Evolutionary conservation across 345 rosid species (phyloP), one percentile per base, ranked within the genome.

Genomic region (Rubroshorea leprosula): DNA sequence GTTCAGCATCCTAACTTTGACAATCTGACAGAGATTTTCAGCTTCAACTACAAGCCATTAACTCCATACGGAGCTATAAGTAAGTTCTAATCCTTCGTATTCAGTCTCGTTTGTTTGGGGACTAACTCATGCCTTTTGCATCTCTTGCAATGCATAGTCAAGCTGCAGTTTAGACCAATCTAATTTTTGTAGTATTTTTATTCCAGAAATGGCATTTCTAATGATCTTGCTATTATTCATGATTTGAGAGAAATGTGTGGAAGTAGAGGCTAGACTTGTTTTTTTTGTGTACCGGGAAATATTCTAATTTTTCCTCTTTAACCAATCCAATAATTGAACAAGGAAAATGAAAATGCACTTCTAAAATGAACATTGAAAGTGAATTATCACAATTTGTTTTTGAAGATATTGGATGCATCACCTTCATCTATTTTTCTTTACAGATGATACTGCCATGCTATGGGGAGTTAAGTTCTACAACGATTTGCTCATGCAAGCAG

Each of bases 391-490:
- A n/a, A n/a, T n/a, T n/a, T n/a, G n/a, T n/a, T n/a, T n/a, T n/a
- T n/a, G n/a, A n/a, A n/a, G n/a, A n/a, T n/a, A n/a, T n/a, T n/a
- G n/a, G n/a, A 1, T 54, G 7, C 57, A 27, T 10, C 1, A 16
- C 23, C 0, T 7, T 25, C 51, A 3, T 26, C 29, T 26, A n/a
- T n/a, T 53, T 48, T 26, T 54, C 41, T 29, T 43, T 48, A 57
- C 77, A 89, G 96, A 88, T 77, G 98, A 91, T 65, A 85, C 91
- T 13, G 92, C 86, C 24, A 68, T 91, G 90, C 47, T 91, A 4
- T 91, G 78, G 79, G 98, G 98, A 53, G 35, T 88, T 41, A 66
- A 87, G 76, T 85, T 77, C 77, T 87, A 77, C 70, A 87, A 90
- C 23, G 97, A 87, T 60, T 39, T 90, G 60, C 86, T 91, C 49